Conservation (phyloP, 2,329 filamentous ascomycete genomes). For the Pseudonectria buxi region DNA sequence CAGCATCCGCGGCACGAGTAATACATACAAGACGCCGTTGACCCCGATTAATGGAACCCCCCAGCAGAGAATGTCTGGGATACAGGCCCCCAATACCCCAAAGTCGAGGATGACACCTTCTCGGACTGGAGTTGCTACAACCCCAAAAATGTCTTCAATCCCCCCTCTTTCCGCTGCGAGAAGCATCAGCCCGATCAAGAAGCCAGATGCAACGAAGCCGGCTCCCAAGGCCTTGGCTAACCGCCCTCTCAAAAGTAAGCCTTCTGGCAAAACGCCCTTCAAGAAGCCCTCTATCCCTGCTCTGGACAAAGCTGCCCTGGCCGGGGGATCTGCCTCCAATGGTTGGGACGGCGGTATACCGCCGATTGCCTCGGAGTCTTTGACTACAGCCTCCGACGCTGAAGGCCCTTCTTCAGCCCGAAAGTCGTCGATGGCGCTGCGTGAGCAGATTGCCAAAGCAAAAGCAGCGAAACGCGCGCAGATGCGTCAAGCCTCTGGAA, state of each 20-base stretch:
- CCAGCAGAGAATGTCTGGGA: conserved; percentile 20
- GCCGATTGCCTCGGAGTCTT: conserved; percentile 12
- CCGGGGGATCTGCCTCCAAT: conserved; percentile 6
- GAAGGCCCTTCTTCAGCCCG: conserved; percentile 23
- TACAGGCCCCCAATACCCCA: conserved; percentile 16
- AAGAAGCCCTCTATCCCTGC: conserved; percentile 47
- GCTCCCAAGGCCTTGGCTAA: conserved; percentile 41
- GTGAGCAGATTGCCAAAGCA: conserved; percentile 88
- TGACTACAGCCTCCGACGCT: conserved; percentile 11
- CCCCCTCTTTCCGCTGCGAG: conserved; percentile 19
- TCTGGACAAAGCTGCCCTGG: conserved; percentile 22
- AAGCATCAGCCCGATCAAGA: conserved; percentile 36
- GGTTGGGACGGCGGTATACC: conserved; percentile 27
- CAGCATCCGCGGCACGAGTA: conserved; percentile 38
- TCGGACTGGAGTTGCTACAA: conserved; percentile 15
- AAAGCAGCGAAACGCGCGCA: conserved; percentile 69
- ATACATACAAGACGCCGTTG: conserved; percentile 37
- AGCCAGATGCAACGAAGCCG: conserved; percentile 25
- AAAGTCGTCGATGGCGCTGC: conserved; percentile 73
- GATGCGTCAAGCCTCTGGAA: conserved; percentile 26
- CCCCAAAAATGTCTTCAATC: conserved; percentile 19
- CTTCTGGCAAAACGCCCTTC: conserved; percentile 47
- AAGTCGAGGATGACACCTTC: conserved; percentile 17
- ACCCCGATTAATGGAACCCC: conserved; percentile 41
- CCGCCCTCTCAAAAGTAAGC: conserved; percentile 42